These are phyloP conservation scores for Rutstroemia sydowiana DNA, from an alignment of 2,329 filamentous ascomycete species.

Conservation along the genomic window DNA sequence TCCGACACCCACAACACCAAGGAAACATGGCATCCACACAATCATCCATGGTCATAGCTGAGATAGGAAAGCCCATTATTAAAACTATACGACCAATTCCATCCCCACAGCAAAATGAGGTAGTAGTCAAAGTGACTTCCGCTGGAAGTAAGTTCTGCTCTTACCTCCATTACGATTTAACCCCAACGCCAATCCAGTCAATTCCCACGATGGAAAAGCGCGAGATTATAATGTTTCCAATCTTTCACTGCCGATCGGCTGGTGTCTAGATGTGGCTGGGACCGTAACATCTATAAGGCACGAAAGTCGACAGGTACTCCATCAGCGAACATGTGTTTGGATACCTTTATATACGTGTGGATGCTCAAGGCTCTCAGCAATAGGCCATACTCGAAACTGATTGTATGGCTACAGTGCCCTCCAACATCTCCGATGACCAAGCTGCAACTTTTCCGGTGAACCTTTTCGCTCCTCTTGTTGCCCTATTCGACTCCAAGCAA, in stretches of 20 bases:
- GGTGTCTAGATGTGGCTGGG: conserved; percentile 32
- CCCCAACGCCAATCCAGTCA: not conserved
- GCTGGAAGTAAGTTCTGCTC: conserved; percentile 19
- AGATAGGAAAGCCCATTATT: conserved; percentile 23
- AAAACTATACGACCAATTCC: conserved; percentile 24
- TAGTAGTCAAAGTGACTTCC: conserved; percentile 34
- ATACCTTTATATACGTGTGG: not conserved
- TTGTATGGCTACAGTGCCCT: conserved; percentile 30
- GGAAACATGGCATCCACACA: conserved; percentile 16
- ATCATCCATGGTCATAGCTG: conserved; percentile 23
- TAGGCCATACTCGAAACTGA: conserved; percentile 30
- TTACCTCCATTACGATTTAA: not conserved
- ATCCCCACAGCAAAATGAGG: conserved; percentile 27
- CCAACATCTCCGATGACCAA: conserved; percentile 30
- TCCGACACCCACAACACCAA: not conserved
- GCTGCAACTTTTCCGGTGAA: conserved; percentile 34
- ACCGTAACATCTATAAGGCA: conserved; percentile 28
- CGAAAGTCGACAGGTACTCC: conserved; percentile 21
- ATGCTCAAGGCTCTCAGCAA: conserved; percentile 31
- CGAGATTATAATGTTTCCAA: conserved; percentile 30
- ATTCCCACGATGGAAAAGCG: conserved; percentile 2
- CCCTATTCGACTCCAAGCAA: conserved; percentile 27
- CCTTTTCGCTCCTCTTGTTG: conserved; percentile 29
- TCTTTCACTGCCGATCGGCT: conserved; percentile 26
- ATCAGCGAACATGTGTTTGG: conserved; percentile 3